These are phyloP conservation scores for Wallacemonas rigidus DNA, from an alignment of 208 protist species.

Conservation along the genomic window DNA sequence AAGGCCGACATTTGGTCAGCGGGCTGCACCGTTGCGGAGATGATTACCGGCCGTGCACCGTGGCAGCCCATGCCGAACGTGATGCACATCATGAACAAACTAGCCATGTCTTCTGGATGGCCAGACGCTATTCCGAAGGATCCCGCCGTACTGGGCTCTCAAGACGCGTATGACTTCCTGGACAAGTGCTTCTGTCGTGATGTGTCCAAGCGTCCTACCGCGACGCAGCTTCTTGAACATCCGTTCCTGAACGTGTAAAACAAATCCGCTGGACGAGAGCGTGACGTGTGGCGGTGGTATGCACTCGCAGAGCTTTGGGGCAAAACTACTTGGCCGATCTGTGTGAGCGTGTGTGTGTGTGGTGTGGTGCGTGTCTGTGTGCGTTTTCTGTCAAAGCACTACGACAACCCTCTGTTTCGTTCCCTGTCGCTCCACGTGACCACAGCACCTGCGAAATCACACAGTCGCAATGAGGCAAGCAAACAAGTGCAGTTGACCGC, in stretches of 20 bases:
- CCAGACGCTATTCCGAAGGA: constrained; percentile 89
- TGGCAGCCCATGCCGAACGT: constrained; percentile 86
- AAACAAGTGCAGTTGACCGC: too few species aligned
- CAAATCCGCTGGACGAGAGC: background rate
- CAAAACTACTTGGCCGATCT: too few species aligned
- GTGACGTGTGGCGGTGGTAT: too few species aligned
- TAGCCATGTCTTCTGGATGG: constrained; percentile 87
- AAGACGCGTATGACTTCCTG: constrained; percentile 86
- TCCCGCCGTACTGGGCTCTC: constrained; percentile 63
- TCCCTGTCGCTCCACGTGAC: too few species aligned
- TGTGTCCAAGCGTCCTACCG: constrained; percentile 69
- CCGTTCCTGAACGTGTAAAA: constrained; percentile 53
- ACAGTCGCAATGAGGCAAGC: too few species aligned
- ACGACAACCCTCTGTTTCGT: too few species aligned
- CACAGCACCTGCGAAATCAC: too few species aligned
- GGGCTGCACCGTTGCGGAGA: constrained; percentile 90
- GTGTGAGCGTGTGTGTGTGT: too few species aligned
- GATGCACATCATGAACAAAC: constrained; percentile 93
- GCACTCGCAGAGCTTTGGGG: too few species aligned
- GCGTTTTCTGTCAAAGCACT: too few species aligned
- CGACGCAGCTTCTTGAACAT: constrained; percentile 70
- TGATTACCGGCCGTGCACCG: constrained; percentile 85
- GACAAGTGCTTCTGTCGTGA: constrained; percentile 87
- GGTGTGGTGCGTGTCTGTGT: too few species aligned
- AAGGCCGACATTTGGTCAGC: constrained; percentile 92